A percentile compares a stretch with the other conserved stretches of the same genome.
phyloP scores from a whole-genome alignment of 768 basidiomycete genomes.

The Pholiota conissans region DNA sequence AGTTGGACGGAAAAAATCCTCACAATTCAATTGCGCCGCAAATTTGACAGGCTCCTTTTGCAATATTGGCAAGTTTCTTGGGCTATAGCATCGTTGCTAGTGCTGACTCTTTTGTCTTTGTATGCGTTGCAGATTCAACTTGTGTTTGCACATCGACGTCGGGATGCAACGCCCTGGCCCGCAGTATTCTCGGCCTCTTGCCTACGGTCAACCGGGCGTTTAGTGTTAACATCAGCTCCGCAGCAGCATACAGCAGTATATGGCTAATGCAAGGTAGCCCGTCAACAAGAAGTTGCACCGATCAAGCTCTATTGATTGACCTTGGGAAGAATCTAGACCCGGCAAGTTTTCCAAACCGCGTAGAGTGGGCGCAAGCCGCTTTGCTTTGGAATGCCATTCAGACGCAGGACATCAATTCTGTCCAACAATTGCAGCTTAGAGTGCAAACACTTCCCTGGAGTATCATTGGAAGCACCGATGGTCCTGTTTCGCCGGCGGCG shows the following conservation, averaged over 20 bases:
- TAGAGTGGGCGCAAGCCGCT: conserved; percentile 57
- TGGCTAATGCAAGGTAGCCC: conserved; percentile 50
- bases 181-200: conserved; percentile 48
- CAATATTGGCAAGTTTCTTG: conserved; percentile 47
- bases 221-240: conserved; percentile 41
- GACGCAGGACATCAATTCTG: conserved; percentile 43
- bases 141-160: conserved; percentile 57
- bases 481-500: conserved; percentile 32
- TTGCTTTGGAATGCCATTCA: conserved; percentile 60
- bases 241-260: conserved; percentile 45
- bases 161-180: conserved; percentile 53
- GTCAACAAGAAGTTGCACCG: conserved; percentile 44
- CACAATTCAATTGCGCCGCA: conserved; percentile 33
- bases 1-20: conserved; percentile 26
- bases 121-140: conserved; percentile 64
- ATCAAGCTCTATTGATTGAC: conserved; percentile 57
- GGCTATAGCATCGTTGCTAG: neutral
- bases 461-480: conserved; percentile 36
- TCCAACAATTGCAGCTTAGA: conserved; percentile 43
- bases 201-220: conserved; percentile 51
- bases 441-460: conserved; percentile 51
- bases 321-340: conserved; percentile 45
- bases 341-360: conserved; percentile 44
- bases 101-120: too few species aligned
- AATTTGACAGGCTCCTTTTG: conserved; percentile 52